These are phyloP conservation scores for Mycena capillaripes DNA, from an alignment of 768 basidiomycete species.

Conservation along the genomic window DNA sequence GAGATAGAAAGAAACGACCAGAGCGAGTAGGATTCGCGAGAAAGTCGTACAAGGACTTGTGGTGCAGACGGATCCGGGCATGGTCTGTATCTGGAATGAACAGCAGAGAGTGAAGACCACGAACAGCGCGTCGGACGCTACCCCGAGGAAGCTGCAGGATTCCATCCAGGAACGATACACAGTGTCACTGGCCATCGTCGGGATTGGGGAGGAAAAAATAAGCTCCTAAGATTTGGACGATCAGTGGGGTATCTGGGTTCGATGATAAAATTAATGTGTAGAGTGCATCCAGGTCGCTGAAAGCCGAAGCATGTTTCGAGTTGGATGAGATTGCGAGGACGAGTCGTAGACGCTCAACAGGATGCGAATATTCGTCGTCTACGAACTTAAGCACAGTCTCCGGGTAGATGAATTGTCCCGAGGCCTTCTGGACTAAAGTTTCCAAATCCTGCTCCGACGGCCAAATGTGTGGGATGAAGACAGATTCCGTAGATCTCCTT, in stretches of 20 bases:
- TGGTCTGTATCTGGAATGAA: not conserved
- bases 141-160: not conserved
- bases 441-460: constrained; percentile 21
- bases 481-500: not conserved
- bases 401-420: constrained; percentile 45
- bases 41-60: not conserved
- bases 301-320: not conserved
- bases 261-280: not conserved
- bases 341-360: not conserved
- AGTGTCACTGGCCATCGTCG: no score
- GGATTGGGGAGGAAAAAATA: not conserved
- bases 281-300: not conserved
- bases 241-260: not conserved
- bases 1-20: not conserved
- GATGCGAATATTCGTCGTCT: constrained; percentile 27
- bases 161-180: not conserved
- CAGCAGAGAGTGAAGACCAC: not conserved
- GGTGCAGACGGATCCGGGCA: not conserved
- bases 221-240: not conserved
- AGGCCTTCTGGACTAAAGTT: constrained; percentile 33
- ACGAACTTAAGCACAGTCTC: constrained; percentile 45
- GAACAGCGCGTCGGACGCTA: not conserved
- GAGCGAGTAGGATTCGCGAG: not conserved
- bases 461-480: constrained; percentile 15
- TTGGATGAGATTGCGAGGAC: not conserved